phyloP scores from a whole-genome alignment of 2,329 filamentous ascomycete species.

The Dissoconium aciculare region DNA sequence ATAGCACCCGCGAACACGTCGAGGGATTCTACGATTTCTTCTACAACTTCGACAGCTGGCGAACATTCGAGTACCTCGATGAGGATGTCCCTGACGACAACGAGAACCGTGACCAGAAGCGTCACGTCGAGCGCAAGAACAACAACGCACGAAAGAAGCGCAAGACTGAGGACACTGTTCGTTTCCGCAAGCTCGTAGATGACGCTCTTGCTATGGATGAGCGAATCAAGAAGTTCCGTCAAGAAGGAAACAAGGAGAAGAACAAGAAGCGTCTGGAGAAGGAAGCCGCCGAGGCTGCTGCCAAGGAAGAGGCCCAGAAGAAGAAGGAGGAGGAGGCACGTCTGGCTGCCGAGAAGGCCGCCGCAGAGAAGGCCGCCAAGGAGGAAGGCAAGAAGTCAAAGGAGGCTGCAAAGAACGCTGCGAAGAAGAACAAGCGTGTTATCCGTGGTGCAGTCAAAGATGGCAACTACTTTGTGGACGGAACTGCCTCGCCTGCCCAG shows the following conservation, averaged over 20 bases:
- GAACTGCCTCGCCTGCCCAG: conserved; percentile 57
- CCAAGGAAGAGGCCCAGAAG: conserved; percentile 68
- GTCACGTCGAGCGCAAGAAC: conserved; percentile 97
- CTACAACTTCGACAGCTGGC: conserved; percentile 99
- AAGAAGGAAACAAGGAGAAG: conserved; percentile 83
- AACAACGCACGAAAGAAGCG: conserved; percentile 95
- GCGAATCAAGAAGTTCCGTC: conserved; percentile 93
- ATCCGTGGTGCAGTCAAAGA: conserved; percentile 91
- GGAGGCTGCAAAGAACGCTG: conserved; percentile 94
- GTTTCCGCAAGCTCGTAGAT: conserved; percentile 79
- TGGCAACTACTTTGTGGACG: conserved; percentile 75
- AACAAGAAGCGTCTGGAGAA: conserved; percentile 86
- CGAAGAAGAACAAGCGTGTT: conserved; percentile 99
- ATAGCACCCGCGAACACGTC: conserved; percentile 75
- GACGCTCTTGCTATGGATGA: conserved; percentile 72
- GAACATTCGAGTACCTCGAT: conserved; percentile 93
- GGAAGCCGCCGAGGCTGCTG: conserved; percentile 80
- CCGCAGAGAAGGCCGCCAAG: conserved; percentile 67
- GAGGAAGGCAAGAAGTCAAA: conserved; percentile 89
- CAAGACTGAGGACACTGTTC: conserved; percentile 93
- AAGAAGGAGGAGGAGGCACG: conserved; percentile 68
- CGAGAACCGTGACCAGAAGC: conserved; percentile 97
- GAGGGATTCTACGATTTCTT: conserved; percentile 98
- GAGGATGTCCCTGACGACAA: conserved; percentile 98
- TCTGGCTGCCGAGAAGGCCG: conserved; percentile 64